These are phyloP conservation scores for Suillus decipiens DNA, from an alignment of 768 basidiomycete genomes.

Conservation along the genomic window DNA sequence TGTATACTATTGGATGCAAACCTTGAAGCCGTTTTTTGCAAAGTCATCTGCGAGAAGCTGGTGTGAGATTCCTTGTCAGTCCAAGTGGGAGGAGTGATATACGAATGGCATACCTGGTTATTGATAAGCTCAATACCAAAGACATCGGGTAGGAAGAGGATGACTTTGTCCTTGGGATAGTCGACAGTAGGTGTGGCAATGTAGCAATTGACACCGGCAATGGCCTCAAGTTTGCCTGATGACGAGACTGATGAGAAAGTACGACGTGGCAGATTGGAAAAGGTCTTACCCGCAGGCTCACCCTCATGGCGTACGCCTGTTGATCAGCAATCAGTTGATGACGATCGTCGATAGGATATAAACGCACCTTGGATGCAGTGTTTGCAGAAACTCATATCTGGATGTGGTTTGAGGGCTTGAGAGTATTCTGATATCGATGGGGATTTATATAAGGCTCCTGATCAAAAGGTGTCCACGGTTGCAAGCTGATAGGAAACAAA, in stretches of 20 bases:
- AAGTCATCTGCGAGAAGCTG: conserved; percentile 39
- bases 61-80: neutral
- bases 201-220: conserved; percentile 53
- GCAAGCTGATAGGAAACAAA: neutral
- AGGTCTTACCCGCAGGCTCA: conserved; percentile 39
- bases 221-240: conserved; percentile 48
- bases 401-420: neutral
- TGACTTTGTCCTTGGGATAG: conserved; percentile 55
- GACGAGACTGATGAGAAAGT: neutral
- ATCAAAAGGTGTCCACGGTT: neutral
- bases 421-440: neutral
- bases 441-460: neutral
- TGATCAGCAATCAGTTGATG: neutral
- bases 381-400: conserved; percentile 53
- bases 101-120: conserved; percentile 34
- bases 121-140: conserved; percentile 54
- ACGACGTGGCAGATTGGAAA: neutral
- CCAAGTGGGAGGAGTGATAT: neutral
- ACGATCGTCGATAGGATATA: neutral
- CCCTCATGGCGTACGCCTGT: conserved; percentile 56
- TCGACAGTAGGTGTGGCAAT: conserved; percentile 52
- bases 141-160: conserved; percentile 56
- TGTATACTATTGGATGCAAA: neutral
- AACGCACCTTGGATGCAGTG: conserved; percentile 55
- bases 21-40: conserved; percentile 42